phyloP scores from a whole-genome alignment of 768 basidiomycete genomes.

The Tulasnella sp. region DNA sequence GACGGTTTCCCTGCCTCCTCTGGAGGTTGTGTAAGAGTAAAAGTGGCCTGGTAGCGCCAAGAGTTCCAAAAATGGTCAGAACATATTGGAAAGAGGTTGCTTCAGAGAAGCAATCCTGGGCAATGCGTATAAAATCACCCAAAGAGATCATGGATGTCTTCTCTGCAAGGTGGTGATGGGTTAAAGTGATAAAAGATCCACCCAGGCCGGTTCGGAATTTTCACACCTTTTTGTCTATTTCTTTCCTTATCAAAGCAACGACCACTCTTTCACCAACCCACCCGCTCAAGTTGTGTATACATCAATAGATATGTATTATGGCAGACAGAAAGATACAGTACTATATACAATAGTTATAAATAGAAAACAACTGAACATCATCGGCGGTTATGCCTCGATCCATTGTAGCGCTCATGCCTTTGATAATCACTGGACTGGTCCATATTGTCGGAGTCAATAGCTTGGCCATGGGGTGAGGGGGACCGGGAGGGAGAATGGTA shows the following conservation, averaged over 20 bases:
- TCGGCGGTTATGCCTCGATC: no score
- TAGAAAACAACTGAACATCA: no score
- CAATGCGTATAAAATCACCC: not conserved
- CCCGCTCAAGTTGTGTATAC: not conserved
- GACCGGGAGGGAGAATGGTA: no score
- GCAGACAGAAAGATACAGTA: no score
- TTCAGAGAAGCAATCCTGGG: not conserved
- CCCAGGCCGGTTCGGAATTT: not conserved
- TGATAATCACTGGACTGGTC: no score
- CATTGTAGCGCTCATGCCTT: no score
- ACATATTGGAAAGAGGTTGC: not conserved
- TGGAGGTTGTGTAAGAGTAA: not conserved
- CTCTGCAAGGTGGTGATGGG: no score
- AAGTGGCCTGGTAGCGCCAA: not conserved
- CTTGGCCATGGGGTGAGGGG: no score
- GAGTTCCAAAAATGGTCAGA: not conserved
- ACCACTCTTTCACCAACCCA: not conserved
- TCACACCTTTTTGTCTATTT: not conserved
- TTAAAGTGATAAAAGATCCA: no score
- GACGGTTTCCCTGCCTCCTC: not conserved
- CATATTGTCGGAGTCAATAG: no score
- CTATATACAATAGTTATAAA: no score
- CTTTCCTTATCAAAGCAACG: not conserved
- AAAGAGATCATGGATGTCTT: not conserved
- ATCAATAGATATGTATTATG: not conserved